These are phyloP conservation scores for Cryptococcus deneoformans DNA, from an alignment of 1,284 basidiomycete genomes.

Conservation along the genomic window DNA sequence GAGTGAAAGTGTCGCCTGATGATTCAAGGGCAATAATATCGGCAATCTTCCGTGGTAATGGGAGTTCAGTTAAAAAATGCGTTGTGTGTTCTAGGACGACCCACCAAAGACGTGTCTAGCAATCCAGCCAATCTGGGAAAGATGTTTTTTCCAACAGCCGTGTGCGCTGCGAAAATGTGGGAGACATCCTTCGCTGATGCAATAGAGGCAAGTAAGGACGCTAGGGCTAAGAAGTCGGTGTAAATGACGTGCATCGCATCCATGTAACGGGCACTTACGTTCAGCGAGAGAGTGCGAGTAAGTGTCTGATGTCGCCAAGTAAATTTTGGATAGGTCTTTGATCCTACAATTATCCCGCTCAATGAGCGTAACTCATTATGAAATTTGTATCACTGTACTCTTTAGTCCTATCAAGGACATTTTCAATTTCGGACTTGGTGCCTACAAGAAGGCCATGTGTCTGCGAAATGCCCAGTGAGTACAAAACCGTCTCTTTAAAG, in stretches of 20 bases:
- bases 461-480: conserved; percentile 33
- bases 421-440: conserved; percentile 64
- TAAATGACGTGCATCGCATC: no score
- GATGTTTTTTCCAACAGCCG: conserved; percentile 66
- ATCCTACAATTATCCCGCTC: conserved; percentile 26
- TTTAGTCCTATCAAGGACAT: conserved; percentile 70
- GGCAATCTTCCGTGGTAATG: conserved; percentile 57
- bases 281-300: conserved; percentile 52
- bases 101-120: conserved; percentile 67
- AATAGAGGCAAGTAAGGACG: conserved; percentile 55
- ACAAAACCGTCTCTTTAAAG: neutral
- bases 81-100: conserved; percentile 6
- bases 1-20: conserved; percentile 52
- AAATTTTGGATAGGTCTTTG: conserved; percentile 51
- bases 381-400: conserved; percentile 55
- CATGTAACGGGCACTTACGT: conserved; percentile 27
- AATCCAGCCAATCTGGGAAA: conserved; percentile 85
- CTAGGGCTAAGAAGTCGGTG: conserved; percentile 20
- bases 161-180: conserved; percentile 82
- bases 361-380: neutral
- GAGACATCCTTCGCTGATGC: conserved; percentile 59
- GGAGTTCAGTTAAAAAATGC: neutral
- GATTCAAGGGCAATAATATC: conserved; percentile 87
- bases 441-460: conserved; percentile 87
- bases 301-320: conserved; percentile 49